Base-by-base conservation (phyloP, 441 rosid species). In the Viola pubescens region DNA sequence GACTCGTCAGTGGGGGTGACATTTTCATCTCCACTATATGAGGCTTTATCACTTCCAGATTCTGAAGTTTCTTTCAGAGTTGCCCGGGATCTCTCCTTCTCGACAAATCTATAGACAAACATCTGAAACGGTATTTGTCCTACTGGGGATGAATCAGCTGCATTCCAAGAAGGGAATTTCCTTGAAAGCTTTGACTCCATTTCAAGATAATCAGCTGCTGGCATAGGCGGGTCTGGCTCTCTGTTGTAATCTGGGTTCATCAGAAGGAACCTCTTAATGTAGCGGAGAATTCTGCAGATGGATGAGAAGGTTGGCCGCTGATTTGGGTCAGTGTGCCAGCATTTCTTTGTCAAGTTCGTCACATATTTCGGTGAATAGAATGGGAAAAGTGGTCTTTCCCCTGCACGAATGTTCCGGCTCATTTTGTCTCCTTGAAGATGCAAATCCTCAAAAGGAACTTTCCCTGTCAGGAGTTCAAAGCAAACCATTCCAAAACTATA, bases 401-500 rank as follows among this genome's bases (percentile, higher is more conserved):
- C 99, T 45, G 73, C 87, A 71, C 87, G 75, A 39, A 94, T 86
- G 73, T 87, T 86, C 70, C 81, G 69, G 50, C 84, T 75, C 86
- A 84, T 80, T 57, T 79, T 84, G 19, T 86, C 91, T 1, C 94
- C 97, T 70, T 94, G 97, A 62, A 94, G 95, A 81, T 94, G 97
- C 54, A 82, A 63, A 65, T 90, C 99, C 56, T 94, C 99, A 39
- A 88, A 94, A 0, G 97, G 96, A 43, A 85, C 87, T 70, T 94
- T 94, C 48, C 99, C 96, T 0, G 97, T 85, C 52, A 94, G 64
- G 39, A 90, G 83, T 79, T 85, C 85, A 3, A 90, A 94, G 54
- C 87, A 88, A 44, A 94, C 73, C 97, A 94, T 94, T 13, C 85
- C 97, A 60, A 86, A 94, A 73, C 97, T 88, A 68, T 94, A 94